phyloP scores from a whole-genome alignment of 2,329 filamentous ascomycete species.

The Aureobasidium sp. region DNA sequence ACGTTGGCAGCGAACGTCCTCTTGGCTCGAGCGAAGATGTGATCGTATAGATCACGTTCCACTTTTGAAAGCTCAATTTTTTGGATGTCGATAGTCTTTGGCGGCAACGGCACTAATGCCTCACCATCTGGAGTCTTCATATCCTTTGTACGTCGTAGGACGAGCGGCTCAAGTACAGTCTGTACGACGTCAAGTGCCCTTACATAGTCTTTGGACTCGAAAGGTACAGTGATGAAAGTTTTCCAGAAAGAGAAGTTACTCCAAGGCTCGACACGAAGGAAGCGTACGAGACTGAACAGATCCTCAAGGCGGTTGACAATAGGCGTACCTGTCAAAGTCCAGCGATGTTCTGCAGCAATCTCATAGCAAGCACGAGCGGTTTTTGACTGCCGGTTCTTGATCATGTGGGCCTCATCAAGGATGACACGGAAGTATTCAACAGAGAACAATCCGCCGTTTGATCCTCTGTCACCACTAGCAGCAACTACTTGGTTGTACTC shows the following conservation, averaged over 20 bases:
- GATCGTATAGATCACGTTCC: constrained; percentile 86
- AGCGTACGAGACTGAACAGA: constrained; percentile 84
- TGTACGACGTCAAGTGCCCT: constrained; percentile 93
- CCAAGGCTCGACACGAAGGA: constrained; percentile 93
- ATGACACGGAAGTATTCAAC: constrained; percentile 93
- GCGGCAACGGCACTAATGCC: constrained; percentile 71
- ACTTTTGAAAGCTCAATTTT: constrained; percentile 75
- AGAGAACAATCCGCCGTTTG: constrained; percentile 68
- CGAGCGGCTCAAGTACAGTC: constrained; percentile 87
- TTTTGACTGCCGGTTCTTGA: constrained; percentile 82
- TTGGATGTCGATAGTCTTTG: constrained; percentile 75
- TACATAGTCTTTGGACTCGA: constrained; percentile 91
- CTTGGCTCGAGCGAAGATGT: constrained; percentile 77
- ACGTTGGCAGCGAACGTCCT: constrained; percentile 77
- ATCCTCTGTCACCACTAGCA: constrained; percentile 56
- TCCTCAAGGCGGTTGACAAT: constrained; percentile 96
- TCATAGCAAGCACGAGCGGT: constrained; percentile 94
- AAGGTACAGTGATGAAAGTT: constrained; percentile 95
- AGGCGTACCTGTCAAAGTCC: constrained; percentile 89
- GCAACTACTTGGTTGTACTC: constrained; percentile 71
- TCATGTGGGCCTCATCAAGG: constrained; percentile 87
- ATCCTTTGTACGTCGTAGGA: constrained; percentile 89
- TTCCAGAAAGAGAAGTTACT: constrained; percentile 99
- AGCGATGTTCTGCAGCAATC: constrained; percentile 73
- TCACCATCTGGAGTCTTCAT: constrained; percentile 92